Percentiles rank a stretch among this genome's conserved stretches.
phyloP scores from a whole-genome alignment of 345 rosid genomes.

The Garcia nutans region DNA sequence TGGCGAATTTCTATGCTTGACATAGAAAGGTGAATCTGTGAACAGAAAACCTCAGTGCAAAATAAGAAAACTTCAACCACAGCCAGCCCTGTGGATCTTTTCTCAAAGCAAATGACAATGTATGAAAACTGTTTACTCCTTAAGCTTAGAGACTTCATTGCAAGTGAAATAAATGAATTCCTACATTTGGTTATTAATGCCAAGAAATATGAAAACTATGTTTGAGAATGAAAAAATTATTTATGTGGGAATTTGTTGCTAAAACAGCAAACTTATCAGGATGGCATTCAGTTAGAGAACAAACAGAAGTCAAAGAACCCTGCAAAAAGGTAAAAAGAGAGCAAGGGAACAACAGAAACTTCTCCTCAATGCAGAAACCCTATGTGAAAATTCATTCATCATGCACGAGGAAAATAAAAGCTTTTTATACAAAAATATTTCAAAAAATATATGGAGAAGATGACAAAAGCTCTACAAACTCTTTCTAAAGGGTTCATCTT shows the following conservation, averaged over 20 bases:
- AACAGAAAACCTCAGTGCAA: background rate
- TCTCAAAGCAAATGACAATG: background rate
- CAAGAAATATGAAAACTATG: constrained; percentile 2
- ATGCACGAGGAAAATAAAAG: background rate
- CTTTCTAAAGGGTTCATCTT: background rate
- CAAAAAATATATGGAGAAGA: background rate
- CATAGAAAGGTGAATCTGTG: background rate
- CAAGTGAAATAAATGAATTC: background rate
- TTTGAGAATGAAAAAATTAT: background rate
- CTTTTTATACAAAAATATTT: no score
- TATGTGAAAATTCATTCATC: background rate
- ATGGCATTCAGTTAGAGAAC: no score
- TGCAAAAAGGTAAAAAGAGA: background rate
- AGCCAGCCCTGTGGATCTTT: background rate
- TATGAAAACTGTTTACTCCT: background rate
- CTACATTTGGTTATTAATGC: background rate
- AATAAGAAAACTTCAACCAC: constrained; percentile 7
- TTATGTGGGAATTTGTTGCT: background rate
- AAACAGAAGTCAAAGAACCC: background rate
- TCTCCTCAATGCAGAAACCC: background rate
- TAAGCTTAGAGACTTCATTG: background rate
- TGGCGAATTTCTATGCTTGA: background rate
- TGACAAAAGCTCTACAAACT: no score
- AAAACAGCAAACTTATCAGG: background rate
- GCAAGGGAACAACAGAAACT: background rate